phyloP scores from a whole-genome alignment of 345 rosid species.

The Brassica carinata region DNA sequence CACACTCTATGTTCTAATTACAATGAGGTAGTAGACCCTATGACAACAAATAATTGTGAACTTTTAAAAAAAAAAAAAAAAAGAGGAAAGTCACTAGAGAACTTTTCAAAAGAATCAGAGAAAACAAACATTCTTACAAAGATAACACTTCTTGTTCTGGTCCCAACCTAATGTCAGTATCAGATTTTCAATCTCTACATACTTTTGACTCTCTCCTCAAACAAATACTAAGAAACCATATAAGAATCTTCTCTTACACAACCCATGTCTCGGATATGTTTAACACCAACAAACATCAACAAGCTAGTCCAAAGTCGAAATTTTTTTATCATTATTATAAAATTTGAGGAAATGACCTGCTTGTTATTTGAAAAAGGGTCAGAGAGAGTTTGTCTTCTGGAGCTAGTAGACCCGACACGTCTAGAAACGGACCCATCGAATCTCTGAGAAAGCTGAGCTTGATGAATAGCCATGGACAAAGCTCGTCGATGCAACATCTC shows the following conservation, averaged over 20 bases:
- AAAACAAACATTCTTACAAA: not conserved
- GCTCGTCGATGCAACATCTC: slow-evolving; percentile 86
- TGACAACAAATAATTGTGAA: not conserved
- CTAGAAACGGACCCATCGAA: slow-evolving; percentile 95
- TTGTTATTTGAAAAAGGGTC: slow-evolving; percentile 68
- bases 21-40: slow-evolving; percentile 4
- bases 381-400: slow-evolving; percentile 53
- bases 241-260: not conserved
- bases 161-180: slow-evolving; percentile 28
- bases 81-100: not conserved
- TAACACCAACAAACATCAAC: not conserved
- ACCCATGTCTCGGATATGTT: not conserved
- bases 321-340: not conserved
- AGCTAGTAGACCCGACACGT: slow-evolving; percentile 76
- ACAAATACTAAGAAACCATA: not conserved
- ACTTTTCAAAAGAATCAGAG: not conserved
- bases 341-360: slow-evolving; percentile 48
- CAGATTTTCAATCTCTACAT: slow-evolving; percentile 1
- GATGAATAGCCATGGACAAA: slow-evolving; percentile 84
- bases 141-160: slow-evolving; percentile 9
- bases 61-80: not conserved
- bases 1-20: slow-evolving; percentile 9
- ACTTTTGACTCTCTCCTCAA: not conserved
- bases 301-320: not conserved
- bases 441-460: slow-evolving; percentile 79